phyloP scores from a whole-genome alignment of 768 basidiomycete genomes.

The Sutorius australiensis region DNA sequence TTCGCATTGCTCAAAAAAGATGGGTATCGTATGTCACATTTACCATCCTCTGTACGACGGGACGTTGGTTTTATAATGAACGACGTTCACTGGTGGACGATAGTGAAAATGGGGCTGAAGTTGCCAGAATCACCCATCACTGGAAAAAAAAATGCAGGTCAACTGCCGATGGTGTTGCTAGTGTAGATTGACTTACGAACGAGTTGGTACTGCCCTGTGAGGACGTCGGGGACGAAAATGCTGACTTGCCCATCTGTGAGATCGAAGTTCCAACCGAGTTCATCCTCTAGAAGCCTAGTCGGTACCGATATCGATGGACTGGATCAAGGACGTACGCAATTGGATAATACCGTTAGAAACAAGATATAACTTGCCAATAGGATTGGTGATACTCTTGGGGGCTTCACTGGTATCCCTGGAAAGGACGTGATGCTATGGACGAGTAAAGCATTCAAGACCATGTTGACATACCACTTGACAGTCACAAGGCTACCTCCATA shows the following conservation, averaged over 20 bases:
- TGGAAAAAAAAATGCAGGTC: conserved; percentile 9
- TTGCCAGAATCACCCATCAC: conserved; percentile 10
- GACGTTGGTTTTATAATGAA: too few species aligned
- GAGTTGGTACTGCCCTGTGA: conserved; percentile 31
- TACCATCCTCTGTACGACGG: background rate
- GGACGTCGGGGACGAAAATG: conserved; percentile 31
- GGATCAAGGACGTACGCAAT: conserved; percentile 19
- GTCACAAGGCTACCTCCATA: conserved; percentile 8
- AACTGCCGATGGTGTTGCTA: background rate
- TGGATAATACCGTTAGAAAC: conserved; percentile 20
- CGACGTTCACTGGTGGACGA: background rate
- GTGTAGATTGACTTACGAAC: conserved; percentile 23
- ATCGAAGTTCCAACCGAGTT: conserved; percentile 26
- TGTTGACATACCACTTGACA: conserved; percentile 29
- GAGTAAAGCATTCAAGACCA: background rate
- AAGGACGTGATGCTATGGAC: background rate
- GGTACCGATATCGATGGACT: background rate
- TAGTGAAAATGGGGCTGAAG: conserved; percentile 22
- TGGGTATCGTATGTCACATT: background rate
- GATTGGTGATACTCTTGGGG: conserved; percentile 34
- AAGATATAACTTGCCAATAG: conserved; percentile 27
- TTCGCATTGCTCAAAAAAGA: background rate
- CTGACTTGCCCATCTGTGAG: conserved; percentile 26
- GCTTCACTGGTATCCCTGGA: conserved; percentile 29
- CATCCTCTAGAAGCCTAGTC: conserved; percentile 14